Percentiles rank a stretch among this genome's conserved stretches.
Evolutionary conservation across 148 eudicot species (phyloP).

Genomic region (Mesembryanthemum crystallinum): DNA sequence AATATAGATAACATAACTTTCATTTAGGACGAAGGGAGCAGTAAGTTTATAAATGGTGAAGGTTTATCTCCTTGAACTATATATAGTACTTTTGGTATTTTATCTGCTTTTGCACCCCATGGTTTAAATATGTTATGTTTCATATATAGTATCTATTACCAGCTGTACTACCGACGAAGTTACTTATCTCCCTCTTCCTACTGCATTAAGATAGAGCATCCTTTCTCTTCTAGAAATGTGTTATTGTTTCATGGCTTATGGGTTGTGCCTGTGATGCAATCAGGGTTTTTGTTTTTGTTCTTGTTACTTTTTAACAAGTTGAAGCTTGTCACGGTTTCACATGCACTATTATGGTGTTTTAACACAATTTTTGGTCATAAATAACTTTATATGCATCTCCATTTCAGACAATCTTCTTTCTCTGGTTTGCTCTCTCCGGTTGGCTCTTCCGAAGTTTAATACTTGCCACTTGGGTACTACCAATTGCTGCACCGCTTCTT

Average conservation of each 20-base stretch:
- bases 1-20: too few species aligned
- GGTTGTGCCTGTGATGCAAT: neutral
- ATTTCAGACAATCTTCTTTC: slow-evolving; percentile 76
- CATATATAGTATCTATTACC: too few species aligned
- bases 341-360: neutral
- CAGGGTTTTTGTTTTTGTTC: neutral
- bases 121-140: neutral
- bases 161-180: too few species aligned
- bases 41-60: too few species aligned
- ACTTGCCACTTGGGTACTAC: slow-evolving; percentile 76
- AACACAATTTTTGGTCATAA: neutral
- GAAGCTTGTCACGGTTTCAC: neutral
- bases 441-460: slow-evolving; percentile 84
- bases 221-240: neutral
- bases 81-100: too few species aligned
- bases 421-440: slow-evolving; percentile 96
- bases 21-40: too few species aligned
- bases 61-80: too few species aligned
- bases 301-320: neutral
- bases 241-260: neutral
- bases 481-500: slow-evolving; percentile 89
- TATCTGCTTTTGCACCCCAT: neutral
- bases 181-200: too few species aligned
- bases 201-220: too few species aligned
- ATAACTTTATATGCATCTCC: slow-evolving; percentile 20